These are phyloP conservation scores for Cystobasidium slooffiae DNA, from an alignment of 1,284 basidiomycete genomes.

Conservation along the genomic window DNA sequence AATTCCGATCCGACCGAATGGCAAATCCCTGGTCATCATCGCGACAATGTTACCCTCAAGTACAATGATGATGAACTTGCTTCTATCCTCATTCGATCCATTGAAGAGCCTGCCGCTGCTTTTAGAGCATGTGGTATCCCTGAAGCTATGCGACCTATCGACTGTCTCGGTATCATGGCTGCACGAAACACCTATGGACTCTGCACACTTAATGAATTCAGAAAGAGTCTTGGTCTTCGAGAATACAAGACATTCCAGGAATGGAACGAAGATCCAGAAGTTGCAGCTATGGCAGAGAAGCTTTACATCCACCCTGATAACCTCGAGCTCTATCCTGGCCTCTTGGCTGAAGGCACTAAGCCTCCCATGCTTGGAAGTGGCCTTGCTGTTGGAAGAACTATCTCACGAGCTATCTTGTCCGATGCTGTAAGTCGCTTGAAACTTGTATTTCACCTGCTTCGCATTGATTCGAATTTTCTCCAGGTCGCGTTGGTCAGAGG, in stretches of 20 bases:
- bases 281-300: constrained; percentile 69
- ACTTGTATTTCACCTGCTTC: neutral
- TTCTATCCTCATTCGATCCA: constrained; percentile 69
- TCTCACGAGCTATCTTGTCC: constrained; percentile 81
- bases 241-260: constrained; percentile 59
- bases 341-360: constrained; percentile 70
- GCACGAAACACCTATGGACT: constrained; percentile 62
- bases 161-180: constrained; percentile 53
- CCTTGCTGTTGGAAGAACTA: constrained; percentile 61
- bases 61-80: constrained; percentile 77
- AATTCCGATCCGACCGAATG: constrained; percentile 64
- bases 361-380: constrained; percentile 73
- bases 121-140: constrained; percentile 81
- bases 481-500: constrained; percentile 28
- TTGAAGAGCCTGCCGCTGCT: constrained; percentile 71
- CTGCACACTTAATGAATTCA: constrained; percentile 83
- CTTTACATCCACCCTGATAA: constrained; percentile 76
- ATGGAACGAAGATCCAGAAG: constrained; percentile 79
- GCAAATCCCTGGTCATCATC: constrained; percentile 66
- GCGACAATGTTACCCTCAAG: constrained; percentile 62
- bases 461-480: neutral
- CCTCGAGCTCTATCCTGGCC: constrained; percentile 70
- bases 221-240: constrained; percentile 51
- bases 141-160: constrained; percentile 62
- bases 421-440: constrained; percentile 67